Evolutionary conservation across 371 early-diverging fungal genomes (phyloP), one percentile per base, ranked within the genome.

Genomic region (Mucor indicus): DNA sequence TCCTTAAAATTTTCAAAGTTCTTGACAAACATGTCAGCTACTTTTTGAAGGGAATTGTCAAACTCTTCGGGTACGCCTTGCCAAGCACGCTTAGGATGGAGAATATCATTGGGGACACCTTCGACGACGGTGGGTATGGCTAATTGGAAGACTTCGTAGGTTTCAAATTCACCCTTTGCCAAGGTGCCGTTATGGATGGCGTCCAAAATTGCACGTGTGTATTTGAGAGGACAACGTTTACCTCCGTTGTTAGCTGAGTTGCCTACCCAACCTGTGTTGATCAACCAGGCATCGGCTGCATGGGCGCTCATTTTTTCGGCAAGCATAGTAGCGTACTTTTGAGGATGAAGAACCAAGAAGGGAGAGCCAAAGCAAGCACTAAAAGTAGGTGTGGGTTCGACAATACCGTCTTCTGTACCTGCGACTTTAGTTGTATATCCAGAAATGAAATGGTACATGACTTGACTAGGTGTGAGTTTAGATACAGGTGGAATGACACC

Each of bases 181-280:
- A 95, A 78, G 58, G 89, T 89, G 31, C 96, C 96, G 35, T 70
- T 83, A 81, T 95, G 95, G 67, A 97, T 94, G 37, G 96, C 88
- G 69, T 98, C 97, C 61, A 98, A 85, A 67, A 98, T 95, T 44
- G 94, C 95, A 48, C 98, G 92, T 25, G 96, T 90, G 80, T 95
- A 93, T 77, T 92, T 94, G 58, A 98, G 88, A 24, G 95, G 76
- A 64, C 95, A 93, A 35, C 98, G 91, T 77, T 89, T 85, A 51
- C 94, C 95, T 24, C 51, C 51, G 22, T 42, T 50, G 21, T 42
- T 43, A 11, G 92, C 94, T 6, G 84, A 80, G 43, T 96, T 97
- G 62, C 97, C 96, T 65, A 80, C 90, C 97, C 98, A 98, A 38
- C 98, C 98, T 36, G 98, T 98, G 86, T 98, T 98, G 79, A 98